Evolutionary conservation across 2,329 filamentous ascomycete genomes (phyloP), one percentile per base, ranked within the genome.

Genomic region (Beauveria pseudobassiana): DNA sequence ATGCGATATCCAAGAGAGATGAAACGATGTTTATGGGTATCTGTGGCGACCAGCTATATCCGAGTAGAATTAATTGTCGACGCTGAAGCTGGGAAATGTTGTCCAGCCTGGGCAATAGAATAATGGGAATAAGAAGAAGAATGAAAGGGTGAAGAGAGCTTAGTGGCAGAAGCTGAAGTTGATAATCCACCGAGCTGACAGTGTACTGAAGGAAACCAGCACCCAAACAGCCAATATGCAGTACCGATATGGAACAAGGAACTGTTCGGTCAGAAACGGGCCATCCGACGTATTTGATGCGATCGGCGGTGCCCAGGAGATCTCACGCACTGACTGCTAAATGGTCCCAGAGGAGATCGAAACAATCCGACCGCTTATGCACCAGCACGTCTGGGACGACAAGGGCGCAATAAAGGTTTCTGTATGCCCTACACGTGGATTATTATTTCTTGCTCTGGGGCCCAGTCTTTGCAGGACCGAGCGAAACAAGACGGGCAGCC

Each of bases 401-500:
- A 61, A 61, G 59, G 59, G 59, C 57, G 48, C 38, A 58, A 38
- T 40, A 43, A 51, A 43, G 57, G 45, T 58, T 58, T 58, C 55
- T 50, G 43, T 55, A 58, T 55, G 59, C 43, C 59, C 45, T 61
- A 55, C 52, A 55, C 52, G 52, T 55, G 40, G 43, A 49, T 49
- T 48, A 43, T 55, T 54, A 52, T 55, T 55, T 20, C 43, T 55
- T 48, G n/a, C 51, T 30, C 48, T 49, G 42, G 34, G 51, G 24
- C 59, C 59, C 59, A 55, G 59, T 61, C 59, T 61, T 61, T 43
- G 61, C 61, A 62, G 61, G 61, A 57, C 61, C 61, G 61, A 62
- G 61, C 61, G 48, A 62, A 62, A 62, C 54, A 58, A 59, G 54
- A 58, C 48, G 30, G 46, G 48, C 40, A 52, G 40, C 14, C 45